Evolutionary conservation across 805 yeast species (phyloP), one percentile per base, ranked within the genome.

Genomic region (Suhomyces sp.): DNA sequence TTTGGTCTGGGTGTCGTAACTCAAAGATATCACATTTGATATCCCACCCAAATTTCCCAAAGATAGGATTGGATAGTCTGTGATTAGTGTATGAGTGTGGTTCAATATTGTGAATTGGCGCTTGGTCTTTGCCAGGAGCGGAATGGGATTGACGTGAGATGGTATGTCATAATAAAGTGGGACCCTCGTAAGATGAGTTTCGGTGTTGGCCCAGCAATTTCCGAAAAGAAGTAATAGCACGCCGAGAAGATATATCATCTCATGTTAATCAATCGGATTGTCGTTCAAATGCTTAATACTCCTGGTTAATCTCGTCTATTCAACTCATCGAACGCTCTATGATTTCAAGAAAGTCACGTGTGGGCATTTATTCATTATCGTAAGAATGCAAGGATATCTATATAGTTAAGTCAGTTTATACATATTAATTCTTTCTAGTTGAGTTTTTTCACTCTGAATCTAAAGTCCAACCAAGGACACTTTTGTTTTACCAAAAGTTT

Each of bases 81-180:
- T 35, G 8, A 68, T 38, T 2, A 68, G 44, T 4, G 59, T 47
- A 49, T 64, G 65, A 5, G 72, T 60, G 3, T 53, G 45, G 46
- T 67, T 67, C 33, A 67, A 17, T 3, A 50, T 51, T 44, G 57
- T 54, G 42, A 62, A 23, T 22, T 38, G 19, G 23, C 53, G 38
- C 23, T 19, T 27, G 19, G 23, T 24, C 36, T 31, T 13, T 24
- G 15, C 13, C 9, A 13, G 12, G n/a, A 48, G 17, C 27, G 49
- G 33, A 17, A 50, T 24, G 9, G 46, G 31, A 15, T 40, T 36
- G 10, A 53, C 53, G 46, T 55, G 58, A 17, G 62, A 48, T 4
- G 74, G 72, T 10, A 73, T 63, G 42, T 70, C 63, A 57, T 65
- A 75, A 57, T 73, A 68, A 33, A 69, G 63, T 0, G 79, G 79